A percentile compares a stretch with the other conserved stretches of the same genome.
Conservation (phyloP, 2,329 filamentous ascomycete genomes). For the Scopulariopsis brevicaulis region DNA sequence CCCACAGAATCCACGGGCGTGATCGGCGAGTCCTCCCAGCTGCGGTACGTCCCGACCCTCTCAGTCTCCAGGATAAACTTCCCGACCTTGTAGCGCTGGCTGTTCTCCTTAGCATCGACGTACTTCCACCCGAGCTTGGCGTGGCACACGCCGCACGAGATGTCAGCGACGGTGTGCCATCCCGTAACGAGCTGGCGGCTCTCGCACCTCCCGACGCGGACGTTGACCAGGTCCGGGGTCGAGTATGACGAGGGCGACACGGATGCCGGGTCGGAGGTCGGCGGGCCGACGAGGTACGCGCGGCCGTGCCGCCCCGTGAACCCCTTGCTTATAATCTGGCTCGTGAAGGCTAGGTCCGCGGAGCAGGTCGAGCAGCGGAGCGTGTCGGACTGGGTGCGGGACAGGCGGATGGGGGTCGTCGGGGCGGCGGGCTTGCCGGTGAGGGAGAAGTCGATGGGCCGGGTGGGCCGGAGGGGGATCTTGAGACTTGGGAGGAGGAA, state of each 20-base stretch:
- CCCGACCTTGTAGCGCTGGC: slow-evolving; percentile 56
- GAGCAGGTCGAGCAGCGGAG: slow-evolving; percentile 48
- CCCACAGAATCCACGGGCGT: slow-evolving; percentile 6
- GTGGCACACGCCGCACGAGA: slow-evolving; percentile 43
- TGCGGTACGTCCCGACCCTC: slow-evolving; percentile 37
- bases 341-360: slow-evolving; percentile 46
- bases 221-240: slow-evolving; percentile 33
- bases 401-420: background rate
- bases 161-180: slow-evolving; percentile 52
- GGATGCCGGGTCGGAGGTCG: slow-evolving; percentile 7
- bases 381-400: slow-evolving; percentile 24
- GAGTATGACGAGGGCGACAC: slow-evolving; percentile 10
- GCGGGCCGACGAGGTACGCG: slow-evolving; percentile 35
- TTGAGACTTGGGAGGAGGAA: slow-evolving; percentile 41
- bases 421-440: slow-evolving; percentile 13
- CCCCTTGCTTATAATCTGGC: slow-evolving; percentile 53
- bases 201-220: slow-evolving; percentile 41
- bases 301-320: slow-evolving; percentile 56
- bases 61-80: slow-evolving; percentile 57
- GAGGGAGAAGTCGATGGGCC: slow-evolving; percentile 21
- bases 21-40: slow-evolving; percentile 37
- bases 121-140: slow-evolving; percentile 58
- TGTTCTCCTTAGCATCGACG: slow-evolving; percentile 45
- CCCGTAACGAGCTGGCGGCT: slow-evolving; percentile 50
- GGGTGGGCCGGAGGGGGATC: slow-evolving; percentile 30